Evolutionary conservation across 2,329 filamentous ascomycete genomes (phyloP), one percentile per base, ranked within the genome.

Genomic region (Sporothrix brasiliensis): DNA sequence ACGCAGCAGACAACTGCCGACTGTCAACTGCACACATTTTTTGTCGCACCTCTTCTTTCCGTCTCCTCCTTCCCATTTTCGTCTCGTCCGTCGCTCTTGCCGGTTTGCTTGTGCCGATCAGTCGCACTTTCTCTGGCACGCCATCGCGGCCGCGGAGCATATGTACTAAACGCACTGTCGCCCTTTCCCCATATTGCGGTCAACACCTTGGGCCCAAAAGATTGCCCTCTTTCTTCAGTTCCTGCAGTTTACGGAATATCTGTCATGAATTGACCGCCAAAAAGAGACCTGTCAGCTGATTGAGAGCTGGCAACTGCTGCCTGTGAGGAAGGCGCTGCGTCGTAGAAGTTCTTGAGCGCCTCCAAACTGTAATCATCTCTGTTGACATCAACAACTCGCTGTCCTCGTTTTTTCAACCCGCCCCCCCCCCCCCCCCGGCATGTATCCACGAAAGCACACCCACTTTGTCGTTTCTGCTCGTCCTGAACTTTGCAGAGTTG

Each of bases 181-280:
- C 13, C 39, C 54, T 60, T 60, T 60, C 30, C 54, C 19, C 13
- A 49, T 49, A 49, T 16, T 49, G 5, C 44, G 0, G 44, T 5
- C 5, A 4, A 49, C 44, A 49, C 14, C 14, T 49, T 49, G 13
- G 14, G 41, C 41, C 41, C 41, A 13, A 13, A 13, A 47, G 14
- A 11, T 47, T 16, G 34, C 41, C 41, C 44, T 49, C 44, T 49
- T 49, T 19, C 13, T 30, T 13, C 53, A 7, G 34, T 60, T 60
- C 34, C 56, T 44, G 56, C 56, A n/a, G 21, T 60, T 61, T 61
- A 39, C 10, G 21, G 19, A 60, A 7, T 60, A 44, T 41, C 34
- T 41, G n/a, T 60, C 56, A 41, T 60, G 4, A 4, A 60, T 41
- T 10, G 19, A 10, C 34, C 14, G 44, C 5, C 14, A 49, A 19